A percentile compares a stretch with the other conserved stretches of the same genome.
These are phyloP conservation scores for Hyaloscypha hepaticicola DNA, from an alignment of 495 filamentous ascomycete genomes.

Conservation along the genomic window DNA sequence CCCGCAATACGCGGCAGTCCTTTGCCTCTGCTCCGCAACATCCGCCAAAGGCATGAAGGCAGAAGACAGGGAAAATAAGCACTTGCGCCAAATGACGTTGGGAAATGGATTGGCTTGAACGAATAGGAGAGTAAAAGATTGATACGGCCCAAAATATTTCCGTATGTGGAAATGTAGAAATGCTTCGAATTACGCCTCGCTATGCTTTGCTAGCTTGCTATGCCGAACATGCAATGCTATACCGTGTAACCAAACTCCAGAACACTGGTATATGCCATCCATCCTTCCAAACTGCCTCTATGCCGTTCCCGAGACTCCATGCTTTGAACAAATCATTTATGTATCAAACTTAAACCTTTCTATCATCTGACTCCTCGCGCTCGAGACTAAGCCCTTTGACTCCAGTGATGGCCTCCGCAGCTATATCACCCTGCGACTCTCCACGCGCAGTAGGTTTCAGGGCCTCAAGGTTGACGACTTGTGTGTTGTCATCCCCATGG, in stretches of 20 bases:
- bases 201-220: conserved; percentile 28
- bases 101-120: not conserved
- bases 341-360: conserved; percentile 17
- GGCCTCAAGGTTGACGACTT: conserved; percentile 12
- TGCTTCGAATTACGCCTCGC: conserved; percentile 16
- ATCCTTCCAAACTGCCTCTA: not conserved
- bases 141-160: not conserved
- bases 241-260: conserved; percentile 8
- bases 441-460: not conserved
- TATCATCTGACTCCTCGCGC: conserved; percentile 20
- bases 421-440: conserved; percentile 34
- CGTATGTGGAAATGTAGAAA: not conserved
- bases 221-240: conserved; percentile 17
- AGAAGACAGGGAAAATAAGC: too few species aligned
- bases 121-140: not conserved
- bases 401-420: conserved; percentile 51
- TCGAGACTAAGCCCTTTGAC: conserved; percentile 34
- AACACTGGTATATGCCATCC: conserved; percentile 21
- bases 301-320: conserved; percentile 11
- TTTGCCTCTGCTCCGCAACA: not conserved
- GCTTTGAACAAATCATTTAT: conserved; percentile 1
- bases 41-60: not conserved
- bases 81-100: not conserved
- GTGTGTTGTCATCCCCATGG: conserved; percentile 28
- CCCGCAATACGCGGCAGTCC: not conserved